These are phyloP conservation scores for Fusarium metavorans DNA, from an alignment of 2,329 filamentous ascomycete genomes.

Conservation along the genomic window DNA sequence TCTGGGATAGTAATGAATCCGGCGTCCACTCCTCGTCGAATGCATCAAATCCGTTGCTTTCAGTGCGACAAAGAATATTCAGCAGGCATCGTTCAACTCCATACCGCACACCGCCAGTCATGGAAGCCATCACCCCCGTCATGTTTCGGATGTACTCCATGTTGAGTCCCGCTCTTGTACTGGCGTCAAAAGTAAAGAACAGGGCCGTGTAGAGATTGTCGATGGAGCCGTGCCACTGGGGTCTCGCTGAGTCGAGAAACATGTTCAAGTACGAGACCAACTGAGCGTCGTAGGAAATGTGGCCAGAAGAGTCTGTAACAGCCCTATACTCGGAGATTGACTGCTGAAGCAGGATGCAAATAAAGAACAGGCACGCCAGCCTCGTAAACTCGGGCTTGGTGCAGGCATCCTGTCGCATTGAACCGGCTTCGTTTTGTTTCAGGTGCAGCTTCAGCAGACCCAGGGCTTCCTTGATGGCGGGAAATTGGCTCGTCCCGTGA, in stretches of 20 bases:
- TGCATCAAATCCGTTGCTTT: background rate
- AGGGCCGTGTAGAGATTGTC: background rate
- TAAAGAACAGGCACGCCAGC: background rate
- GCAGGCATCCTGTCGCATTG: background rate
- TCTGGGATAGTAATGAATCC: conserved; percentile 10
- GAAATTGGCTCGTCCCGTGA: background rate
- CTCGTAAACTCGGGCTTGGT: background rate
- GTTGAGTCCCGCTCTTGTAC: background rate
- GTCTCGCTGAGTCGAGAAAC: background rate
- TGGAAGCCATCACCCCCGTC: background rate
- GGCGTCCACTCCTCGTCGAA: conserved; percentile 17
- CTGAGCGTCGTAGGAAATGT: background rate
- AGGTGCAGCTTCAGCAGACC: background rate
- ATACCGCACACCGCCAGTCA: background rate
- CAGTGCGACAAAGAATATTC: conserved; percentile 3
- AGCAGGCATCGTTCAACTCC: conserved; percentile 1
- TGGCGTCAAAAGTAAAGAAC: background rate
- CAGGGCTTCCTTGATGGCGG: conserved; percentile 7
- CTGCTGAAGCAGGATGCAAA: background rate
- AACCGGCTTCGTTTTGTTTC: background rate
- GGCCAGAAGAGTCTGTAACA: background rate
- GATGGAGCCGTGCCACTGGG: background rate
- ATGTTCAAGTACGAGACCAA: background rate
- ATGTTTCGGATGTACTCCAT: conserved; percentile 1
- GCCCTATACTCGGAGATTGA: rapidly evolving